phyloP scores from a whole-genome alignment of 176 grass and related monocot species.

The Poa pratensis region DNA sequence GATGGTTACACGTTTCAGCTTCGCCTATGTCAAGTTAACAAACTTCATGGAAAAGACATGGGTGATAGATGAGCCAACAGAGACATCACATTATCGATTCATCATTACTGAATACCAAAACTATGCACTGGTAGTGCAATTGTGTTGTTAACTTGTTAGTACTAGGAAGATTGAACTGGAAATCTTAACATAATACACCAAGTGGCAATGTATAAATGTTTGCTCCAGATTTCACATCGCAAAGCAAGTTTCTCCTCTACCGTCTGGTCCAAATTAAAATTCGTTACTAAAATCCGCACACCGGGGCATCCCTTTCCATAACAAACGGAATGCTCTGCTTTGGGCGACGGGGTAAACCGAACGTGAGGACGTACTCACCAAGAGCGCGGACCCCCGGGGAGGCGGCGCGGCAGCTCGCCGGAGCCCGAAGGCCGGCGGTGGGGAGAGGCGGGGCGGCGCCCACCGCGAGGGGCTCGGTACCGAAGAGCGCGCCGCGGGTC shows the following conservation, averaged over 20 bases:
- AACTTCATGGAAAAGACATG: neutral
- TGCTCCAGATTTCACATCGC: neutral
- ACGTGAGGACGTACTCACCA: constrained; percentile 23
- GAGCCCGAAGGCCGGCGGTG: constrained; percentile 4
- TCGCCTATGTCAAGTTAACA: neutral
- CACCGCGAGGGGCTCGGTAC: constrained; percentile 16
- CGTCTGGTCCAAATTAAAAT: neutral
- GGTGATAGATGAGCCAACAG: neutral
- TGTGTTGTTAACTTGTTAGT: no score
- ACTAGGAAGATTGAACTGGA: neutral
- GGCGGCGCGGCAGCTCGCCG: neutral
- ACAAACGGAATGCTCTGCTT: no score
- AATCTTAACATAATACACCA: neutral
- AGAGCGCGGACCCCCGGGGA: constrained; percentile 6
- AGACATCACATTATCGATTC: neutral
- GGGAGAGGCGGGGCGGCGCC: constrained; percentile 30
- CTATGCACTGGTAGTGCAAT: neutral
- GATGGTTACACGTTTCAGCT: no score
- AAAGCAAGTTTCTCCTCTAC: neutral
- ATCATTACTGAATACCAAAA: neutral
- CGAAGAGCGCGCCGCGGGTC: neutral
- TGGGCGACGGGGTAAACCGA: no score
- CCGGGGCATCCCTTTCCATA: no score
- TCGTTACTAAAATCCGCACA: neutral
- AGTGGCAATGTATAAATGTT: neutral